Evolutionary conservation across 169 alveolate genomes (phyloP).

Genomic region (Perkinsus chesapeaki): DNA sequence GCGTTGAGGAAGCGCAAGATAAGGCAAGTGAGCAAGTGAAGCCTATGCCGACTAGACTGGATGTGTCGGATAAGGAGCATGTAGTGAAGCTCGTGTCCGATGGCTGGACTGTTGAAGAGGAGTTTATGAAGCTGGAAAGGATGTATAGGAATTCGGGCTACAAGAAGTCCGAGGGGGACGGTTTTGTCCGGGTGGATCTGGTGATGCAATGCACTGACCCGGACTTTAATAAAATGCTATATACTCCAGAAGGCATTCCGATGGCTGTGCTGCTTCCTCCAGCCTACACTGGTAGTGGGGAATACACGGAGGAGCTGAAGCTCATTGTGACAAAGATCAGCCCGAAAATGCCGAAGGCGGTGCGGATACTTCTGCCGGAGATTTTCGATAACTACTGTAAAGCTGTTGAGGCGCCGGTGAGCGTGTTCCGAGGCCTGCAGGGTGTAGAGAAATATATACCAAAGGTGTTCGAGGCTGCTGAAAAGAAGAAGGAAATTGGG

Average conservation of each 20-base stretch:
- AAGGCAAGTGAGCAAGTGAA: not conserved
- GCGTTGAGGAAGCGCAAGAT: not conserved
- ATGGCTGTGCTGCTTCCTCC: not conserved
- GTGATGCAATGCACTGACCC: not conserved
- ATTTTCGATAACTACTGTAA: not conserved
- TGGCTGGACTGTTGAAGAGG: not conserved
- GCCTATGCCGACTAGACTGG: not conserved
- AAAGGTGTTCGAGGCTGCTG: not conserved
- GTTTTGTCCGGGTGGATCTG: not conserved
- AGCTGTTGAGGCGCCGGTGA: not conserved
- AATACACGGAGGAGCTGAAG: not conserved
- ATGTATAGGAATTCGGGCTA: not conserved
- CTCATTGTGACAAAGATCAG: not conserved
- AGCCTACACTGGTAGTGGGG: not conserved
- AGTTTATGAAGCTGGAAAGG: not conserved
- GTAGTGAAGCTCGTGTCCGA: not conserved
- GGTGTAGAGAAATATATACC: not conserved
- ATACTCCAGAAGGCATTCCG: not conserved
- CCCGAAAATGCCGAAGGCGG: not conserved
- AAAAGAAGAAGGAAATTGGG: constrained; percentile 19
- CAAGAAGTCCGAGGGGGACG: not conserved
- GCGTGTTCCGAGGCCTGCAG: not conserved
- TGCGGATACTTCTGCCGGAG: not conserved
- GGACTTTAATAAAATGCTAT: not conserved
- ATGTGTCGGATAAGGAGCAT: not conserved